Evolutionary conservation across 192 early-diverging fungal species (phyloP).

Genomic region (Rhizophagus clarus): DNA sequence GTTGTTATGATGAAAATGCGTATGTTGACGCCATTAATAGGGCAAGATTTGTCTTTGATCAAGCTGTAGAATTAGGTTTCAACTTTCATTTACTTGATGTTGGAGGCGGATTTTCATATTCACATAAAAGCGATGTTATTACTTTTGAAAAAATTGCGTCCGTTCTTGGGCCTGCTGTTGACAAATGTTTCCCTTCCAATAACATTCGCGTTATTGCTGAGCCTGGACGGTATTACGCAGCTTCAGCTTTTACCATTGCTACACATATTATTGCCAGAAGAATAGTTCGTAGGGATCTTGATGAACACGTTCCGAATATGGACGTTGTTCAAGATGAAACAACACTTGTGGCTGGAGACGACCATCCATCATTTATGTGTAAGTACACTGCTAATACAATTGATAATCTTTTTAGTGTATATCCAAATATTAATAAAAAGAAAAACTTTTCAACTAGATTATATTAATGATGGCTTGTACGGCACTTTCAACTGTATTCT

Average conservation of each 20-base stretch:
- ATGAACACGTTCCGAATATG: background rate
- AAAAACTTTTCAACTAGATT: slow-evolving; percentile 62
- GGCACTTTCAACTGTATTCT: slow-evolving; percentile 98
- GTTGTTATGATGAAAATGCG: slow-evolving; percentile 85
- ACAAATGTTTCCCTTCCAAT: slow-evolving; percentile 70
- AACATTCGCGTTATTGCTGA: slow-evolving; percentile 94
- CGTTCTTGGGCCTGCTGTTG: slow-evolving; percentile 78
- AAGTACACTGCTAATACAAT: background rate
- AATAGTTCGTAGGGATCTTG: slow-evolving; percentile 55
- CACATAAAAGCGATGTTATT: slow-evolving; percentile 69
- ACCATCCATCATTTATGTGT: background rate
- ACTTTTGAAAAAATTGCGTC: slow-evolving; percentile 84
- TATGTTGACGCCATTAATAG: slow-evolving; percentile 88
- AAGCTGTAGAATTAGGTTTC: slow-evolving; percentile 76
- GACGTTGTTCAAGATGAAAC: background rate
- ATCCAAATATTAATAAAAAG: background rate
- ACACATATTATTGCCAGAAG: slow-evolving; percentile 93
- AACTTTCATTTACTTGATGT: slow-evolving; percentile 77
- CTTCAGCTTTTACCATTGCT: slow-evolving; percentile 91
- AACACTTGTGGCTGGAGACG: background rate
- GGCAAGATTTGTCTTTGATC: slow-evolving; percentile 88
- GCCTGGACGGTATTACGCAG: slow-evolving; percentile 96
- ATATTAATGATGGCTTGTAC: slow-evolving; percentile 99
- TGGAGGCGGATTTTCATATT: slow-evolving; percentile 96
- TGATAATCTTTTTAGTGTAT: background rate